These are phyloP conservation scores for Phytophthora megakarya DNA, from an alignment of 352 stramenopile species.

Conservation along the genomic window DNA sequence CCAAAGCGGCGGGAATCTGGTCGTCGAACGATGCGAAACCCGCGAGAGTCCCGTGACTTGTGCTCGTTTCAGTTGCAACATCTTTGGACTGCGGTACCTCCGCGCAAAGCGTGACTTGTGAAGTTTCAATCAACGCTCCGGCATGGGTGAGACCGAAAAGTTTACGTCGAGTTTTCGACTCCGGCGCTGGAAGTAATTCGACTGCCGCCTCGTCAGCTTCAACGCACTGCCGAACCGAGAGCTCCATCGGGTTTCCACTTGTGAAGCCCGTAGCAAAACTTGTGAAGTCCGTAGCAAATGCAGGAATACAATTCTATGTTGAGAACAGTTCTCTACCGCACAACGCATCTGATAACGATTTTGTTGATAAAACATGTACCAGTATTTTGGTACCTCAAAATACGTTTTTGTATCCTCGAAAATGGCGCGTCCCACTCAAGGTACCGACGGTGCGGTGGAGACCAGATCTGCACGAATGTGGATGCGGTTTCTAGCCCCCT, in stretches of 20 bases:
- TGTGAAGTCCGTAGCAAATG: background rate
- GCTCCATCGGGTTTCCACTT: constrained; percentile 26
- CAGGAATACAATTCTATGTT: constrained; percentile 8
- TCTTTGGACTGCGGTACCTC: constrained; percentile 9
- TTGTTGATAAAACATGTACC: background rate
- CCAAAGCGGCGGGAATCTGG: constrained; percentile 47
- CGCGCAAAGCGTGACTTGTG: constrained; percentile 53
- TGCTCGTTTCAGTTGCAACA: background rate
- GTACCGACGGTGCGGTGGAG: background rate
- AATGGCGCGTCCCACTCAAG: constrained; percentile 13
- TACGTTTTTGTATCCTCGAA: background rate
- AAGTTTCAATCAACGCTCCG: constrained; percentile 67
- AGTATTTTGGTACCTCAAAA: background rate
- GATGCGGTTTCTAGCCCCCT: constrained; percentile 66
- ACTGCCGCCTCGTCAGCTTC: constrained; percentile 49
- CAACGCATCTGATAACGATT: background rate
- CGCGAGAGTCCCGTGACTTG: constrained; percentile 23
- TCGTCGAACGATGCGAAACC: constrained; percentile 74
- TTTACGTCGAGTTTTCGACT: constrained; percentile 45
- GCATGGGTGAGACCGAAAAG: constrained; percentile 69
- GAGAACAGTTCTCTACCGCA: background rate
- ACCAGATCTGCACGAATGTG: constrained; percentile 26
- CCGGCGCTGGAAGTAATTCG: constrained; percentile 51
- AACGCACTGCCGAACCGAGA: constrained; percentile 46
- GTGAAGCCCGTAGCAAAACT: background rate